Evolutionary conservation across 2,329 filamentous ascomycete genomes (phyloP).

Genomic region (Ophiostoma australiae): DNA sequence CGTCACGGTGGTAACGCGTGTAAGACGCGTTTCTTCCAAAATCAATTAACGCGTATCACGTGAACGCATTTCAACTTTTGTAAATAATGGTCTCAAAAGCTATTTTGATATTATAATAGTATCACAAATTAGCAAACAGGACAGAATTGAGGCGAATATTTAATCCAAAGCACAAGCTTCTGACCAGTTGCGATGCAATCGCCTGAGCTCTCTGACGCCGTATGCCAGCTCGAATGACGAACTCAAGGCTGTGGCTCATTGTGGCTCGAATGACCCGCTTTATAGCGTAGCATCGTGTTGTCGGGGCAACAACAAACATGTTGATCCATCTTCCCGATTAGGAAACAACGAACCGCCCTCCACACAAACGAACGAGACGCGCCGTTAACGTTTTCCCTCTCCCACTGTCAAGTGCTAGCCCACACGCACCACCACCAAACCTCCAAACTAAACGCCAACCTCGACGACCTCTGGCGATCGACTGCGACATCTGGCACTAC

Average conservation of each 20-base stretch:
- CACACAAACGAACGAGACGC: constrained; percentile 22
- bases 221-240: not conserved
- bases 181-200: not conserved
- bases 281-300: constrained; percentile 19
- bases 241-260: not conserved
- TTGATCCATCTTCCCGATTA: constrained; percentile 24
- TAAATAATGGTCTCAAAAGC: not conserved
- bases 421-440: constrained; percentile 14
- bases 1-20: constrained; percentile 27
- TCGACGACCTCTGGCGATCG: constrained; percentile 7
- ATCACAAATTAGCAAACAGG: not conserved
- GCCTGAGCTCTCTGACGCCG: not conserved
- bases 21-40: constrained; percentile 23
- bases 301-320: constrained; percentile 26
- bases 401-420: not conserved
- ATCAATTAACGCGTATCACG: constrained; percentile 28
- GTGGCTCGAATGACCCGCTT: not conserved
- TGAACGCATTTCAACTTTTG: constrained; percentile 13
- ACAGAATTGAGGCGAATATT: not conserved
- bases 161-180: too few species aligned
- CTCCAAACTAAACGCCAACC: not conserved
- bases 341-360: constrained; percentile 24
- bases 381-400: constrained; percentile 15
- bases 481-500: constrained; percentile 10
- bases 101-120: too few species aligned